Evolutionary conservation across 2,329 filamentous ascomycete species (phyloP).

Genomic region (Fusarium sp.): DNA sequence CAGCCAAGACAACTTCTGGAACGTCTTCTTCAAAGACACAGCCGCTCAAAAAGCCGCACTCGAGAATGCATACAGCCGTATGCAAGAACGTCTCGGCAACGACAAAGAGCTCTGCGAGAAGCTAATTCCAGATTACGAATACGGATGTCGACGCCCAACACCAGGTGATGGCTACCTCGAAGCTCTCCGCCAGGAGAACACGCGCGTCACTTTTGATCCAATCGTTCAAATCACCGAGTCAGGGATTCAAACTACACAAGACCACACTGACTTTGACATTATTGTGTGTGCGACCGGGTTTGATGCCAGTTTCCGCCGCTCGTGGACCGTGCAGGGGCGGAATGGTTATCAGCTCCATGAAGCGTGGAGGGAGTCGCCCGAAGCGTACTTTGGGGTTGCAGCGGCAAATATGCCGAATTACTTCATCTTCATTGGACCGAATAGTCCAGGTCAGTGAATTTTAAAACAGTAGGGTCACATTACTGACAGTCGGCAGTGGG

Average conservation of each 20-base stretch:
- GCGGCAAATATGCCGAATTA: not conserved
- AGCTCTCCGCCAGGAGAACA: slow-evolving; percentile 22
- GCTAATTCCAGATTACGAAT: slow-evolving; percentile 32
- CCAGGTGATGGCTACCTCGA: slow-evolving; percentile 41
- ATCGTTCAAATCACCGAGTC: slow-evolving; percentile 8
- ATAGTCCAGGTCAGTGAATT: not conserved
- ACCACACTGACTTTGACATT: slow-evolving; percentile 7
- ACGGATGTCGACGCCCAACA: slow-evolving; percentile 38
- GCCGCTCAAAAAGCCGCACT: not conserved
- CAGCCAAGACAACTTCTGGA: not conserved
- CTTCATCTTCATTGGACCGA: not conserved
- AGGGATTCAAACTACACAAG: not conserved
- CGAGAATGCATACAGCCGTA: not conserved
- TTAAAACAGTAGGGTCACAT: not conserved
- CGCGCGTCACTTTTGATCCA: slow-evolving; percentile 2
- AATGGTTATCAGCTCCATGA: not conserved
- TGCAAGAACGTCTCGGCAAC: slow-evolving; percentile 8
- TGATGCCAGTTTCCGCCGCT: slow-evolving; percentile 19
- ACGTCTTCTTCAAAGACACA: not conserved
- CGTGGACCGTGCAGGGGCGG: not conserved
- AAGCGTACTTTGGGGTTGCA: slow-evolving; percentile 12
- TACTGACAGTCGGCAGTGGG: not conserved
- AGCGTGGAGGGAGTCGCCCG: slow-evolving; percentile 4
- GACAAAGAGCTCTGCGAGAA: slow-evolving; percentile 13
- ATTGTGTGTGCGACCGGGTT: slow-evolving; percentile 28